Conservation (phyloP, 1,284 basidiomycete species). For the Apiotrichum siamense region DNA sequence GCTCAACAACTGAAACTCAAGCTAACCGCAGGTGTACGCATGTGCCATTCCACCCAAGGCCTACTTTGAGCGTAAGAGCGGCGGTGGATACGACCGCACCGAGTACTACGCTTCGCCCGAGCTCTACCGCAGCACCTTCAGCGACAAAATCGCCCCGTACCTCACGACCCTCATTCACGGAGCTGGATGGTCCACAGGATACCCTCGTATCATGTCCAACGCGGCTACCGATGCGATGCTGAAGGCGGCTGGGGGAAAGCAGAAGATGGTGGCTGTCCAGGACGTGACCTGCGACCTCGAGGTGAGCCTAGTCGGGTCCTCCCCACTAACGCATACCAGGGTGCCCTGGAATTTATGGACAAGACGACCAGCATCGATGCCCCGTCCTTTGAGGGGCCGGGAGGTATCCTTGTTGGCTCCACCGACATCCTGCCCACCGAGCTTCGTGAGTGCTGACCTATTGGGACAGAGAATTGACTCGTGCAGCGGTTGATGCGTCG, state of each 20-base stretch:
- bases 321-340: conserved; percentile 50
- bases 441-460: conserved; percentile 52
- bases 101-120: conserved; percentile 68
- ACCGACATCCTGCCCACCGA: conserved; percentile 83
- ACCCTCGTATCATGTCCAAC: conserved; percentile 70
- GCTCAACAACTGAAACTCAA: conserved; percentile 10
- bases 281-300: conserved; percentile 81
- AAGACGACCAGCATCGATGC: conserved; percentile 64
- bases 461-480: neutral
- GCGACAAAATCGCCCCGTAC: conserved; percentile 71
- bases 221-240: conserved; percentile 56
- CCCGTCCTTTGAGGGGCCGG: conserved; percentile 59
- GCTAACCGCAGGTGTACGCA: conserved; percentile 59
- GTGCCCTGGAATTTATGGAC: conserved; percentile 75
- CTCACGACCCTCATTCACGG: conserved; percentile 78
- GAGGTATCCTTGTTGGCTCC: conserved; percentile 66
- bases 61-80: conserved; percentile 60
- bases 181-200: conserved; percentile 69
- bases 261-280: conserved; percentile 60
- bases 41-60: conserved; percentile 65
- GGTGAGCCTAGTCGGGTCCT: conserved; percentile 44
- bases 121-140: conserved; percentile 62
- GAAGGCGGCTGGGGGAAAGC: conserved; percentile 46
- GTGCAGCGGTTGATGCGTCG: conserved; percentile 64
- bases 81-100: conserved; percentile 56